Conservation (phyloP, 2,329 filamentous ascomycete genomes). For the Pseudogymnoascus pannorum region DNA sequence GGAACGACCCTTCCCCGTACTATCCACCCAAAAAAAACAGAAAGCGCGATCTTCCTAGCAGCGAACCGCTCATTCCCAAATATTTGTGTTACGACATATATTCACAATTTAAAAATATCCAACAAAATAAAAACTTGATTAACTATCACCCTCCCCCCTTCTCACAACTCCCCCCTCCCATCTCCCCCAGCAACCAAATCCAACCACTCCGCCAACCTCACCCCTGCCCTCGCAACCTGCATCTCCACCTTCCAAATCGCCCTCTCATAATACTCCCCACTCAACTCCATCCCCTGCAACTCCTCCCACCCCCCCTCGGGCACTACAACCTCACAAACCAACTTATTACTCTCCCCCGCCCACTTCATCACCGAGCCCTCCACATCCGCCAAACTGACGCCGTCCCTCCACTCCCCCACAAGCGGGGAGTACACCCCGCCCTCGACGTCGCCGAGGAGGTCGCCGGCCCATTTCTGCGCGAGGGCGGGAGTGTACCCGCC, state of each 20-base stretch:
- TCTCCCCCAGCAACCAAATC: slow-evolving; percentile 47
- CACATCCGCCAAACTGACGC: slow-evolving; percentile 47
- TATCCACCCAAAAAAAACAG: neutral
- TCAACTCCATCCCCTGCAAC: slow-evolving; percentile 48
- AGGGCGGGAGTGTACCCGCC: slow-evolving; percentile 46
- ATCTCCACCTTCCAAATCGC: slow-evolving; percentile 58
- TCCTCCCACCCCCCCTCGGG: slow-evolving; percentile 54
- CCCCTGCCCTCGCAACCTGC: slow-evolving; percentile 62
- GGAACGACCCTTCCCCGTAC: neutral
- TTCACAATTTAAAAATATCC: neutral
- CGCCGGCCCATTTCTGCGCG: slow-evolving; percentile 49
- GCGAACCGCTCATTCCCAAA: neutral
- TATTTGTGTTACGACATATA: neutral
- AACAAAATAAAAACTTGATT: neutral
- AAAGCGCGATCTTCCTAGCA: neutral
- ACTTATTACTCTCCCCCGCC: slow-evolving; percentile 56
- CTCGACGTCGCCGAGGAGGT: slow-evolving; percentile 47
- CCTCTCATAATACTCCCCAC: slow-evolving; percentile 54
- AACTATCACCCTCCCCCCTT: neutral
- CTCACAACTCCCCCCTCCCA: slow-evolving; percentile 11
- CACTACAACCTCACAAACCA: slow-evolving; percentile 55
- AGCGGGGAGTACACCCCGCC: slow-evolving; percentile 46
- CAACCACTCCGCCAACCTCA: slow-evolving; percentile 59
- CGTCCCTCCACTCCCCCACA: slow-evolving; percentile 48
- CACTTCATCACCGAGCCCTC: slow-evolving; percentile 52